Evolutionary conservation across 495 filamentous ascomycete genomes (phyloP).

Genomic region (Aspergillus olivimuriae): DNA sequence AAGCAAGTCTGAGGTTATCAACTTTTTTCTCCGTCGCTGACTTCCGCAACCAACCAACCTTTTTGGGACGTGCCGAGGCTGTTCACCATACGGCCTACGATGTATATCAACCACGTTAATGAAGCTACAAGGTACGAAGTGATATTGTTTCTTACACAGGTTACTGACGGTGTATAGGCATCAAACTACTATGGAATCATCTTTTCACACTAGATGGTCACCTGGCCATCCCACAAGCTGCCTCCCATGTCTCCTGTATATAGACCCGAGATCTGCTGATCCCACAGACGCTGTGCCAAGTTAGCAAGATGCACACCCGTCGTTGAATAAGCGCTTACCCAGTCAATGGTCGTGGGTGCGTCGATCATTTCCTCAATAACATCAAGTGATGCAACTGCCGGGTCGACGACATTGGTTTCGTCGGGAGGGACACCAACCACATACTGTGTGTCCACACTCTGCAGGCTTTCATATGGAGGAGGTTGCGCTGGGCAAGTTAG

Average conservation of each 20-base stretch:
- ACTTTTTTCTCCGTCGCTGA: background rate
- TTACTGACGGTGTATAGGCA: too few species aligned
- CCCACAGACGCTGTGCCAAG: slow-evolving; percentile 13
- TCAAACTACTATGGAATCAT: background rate
- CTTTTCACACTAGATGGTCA: background rate
- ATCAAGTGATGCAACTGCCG: slow-evolving; percentile 33
- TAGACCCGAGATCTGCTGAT: slow-evolving; percentile 10
- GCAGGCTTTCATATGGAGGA: slow-evolving; percentile 14
- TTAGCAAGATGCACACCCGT: background rate
- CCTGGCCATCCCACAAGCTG: background rate
- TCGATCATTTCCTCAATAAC: slow-evolving; percentile 50
- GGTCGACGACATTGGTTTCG: background rate
- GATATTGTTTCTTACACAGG: too few species aligned
- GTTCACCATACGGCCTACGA: too few species aligned
- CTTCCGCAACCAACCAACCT: background rate
- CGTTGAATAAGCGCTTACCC: slow-evolving; percentile 47
- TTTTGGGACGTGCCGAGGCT: too few species aligned
- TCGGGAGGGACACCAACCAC: too few species aligned
- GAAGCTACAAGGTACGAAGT: too few species aligned
- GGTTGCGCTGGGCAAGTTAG: slow-evolving; percentile 3
- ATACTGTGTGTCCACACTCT: slow-evolving; percentile 1
- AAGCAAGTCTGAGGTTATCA: too few species aligned
- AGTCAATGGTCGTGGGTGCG: slow-evolving; percentile 56
- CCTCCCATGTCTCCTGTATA: background rate
- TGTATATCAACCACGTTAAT: too few species aligned